Base-by-base conservation (phyloP, 768 basidiomycete genomes). In the Russula earlei region DNA sequence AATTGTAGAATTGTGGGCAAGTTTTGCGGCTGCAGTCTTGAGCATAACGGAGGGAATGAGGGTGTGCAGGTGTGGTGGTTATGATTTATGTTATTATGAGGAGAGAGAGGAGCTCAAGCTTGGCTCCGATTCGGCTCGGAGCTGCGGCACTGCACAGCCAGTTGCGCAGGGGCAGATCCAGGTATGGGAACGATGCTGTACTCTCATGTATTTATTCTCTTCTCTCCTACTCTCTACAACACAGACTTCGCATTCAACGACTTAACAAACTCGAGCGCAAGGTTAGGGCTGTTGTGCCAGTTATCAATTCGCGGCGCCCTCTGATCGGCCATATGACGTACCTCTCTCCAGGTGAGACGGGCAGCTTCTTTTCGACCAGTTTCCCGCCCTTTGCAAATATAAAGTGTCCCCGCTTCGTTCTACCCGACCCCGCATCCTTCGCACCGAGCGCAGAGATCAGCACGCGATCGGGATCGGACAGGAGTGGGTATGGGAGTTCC, bases 381-480 rank as follows among this genome's bases (percentile, higher is more conserved):
- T 90, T 90, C 1, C 93, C 94, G 6, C 91, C 92, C 68, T 89
- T 87, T 62, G 82, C 88, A 63, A 97, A 95, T 63, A 97, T 81
- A 69, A 95, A 96, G 69, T 95, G 92, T 61, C 89, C 92, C 14
- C 94, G 82, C 72, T 89, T 90, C 50, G 90, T 91, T 73, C 82
- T 88, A 34, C 84, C 87, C n/a, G n/a, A n/a, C 22, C 47, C 83
- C 34, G 78, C 84, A 27, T 60, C 51, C 45, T 61, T 58, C 14
- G 90, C 90, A 15, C 93, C 94, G 25, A 98, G 77, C 2, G 83
- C 86, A 33, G 77, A 76, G 62, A 97, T 89, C 29, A 97, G 75
- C 22, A 75, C 67, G 45, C 84, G 81, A 67, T 91, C 82, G n/a
- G 85, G 90, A 68, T 98, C 94, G 6, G 90, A 95, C 29, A 98